Evolutionary conservation across 176 grass and related monocot genomes (phyloP).

Genomic region (barley (Hordeum vulgare)): DNA sequence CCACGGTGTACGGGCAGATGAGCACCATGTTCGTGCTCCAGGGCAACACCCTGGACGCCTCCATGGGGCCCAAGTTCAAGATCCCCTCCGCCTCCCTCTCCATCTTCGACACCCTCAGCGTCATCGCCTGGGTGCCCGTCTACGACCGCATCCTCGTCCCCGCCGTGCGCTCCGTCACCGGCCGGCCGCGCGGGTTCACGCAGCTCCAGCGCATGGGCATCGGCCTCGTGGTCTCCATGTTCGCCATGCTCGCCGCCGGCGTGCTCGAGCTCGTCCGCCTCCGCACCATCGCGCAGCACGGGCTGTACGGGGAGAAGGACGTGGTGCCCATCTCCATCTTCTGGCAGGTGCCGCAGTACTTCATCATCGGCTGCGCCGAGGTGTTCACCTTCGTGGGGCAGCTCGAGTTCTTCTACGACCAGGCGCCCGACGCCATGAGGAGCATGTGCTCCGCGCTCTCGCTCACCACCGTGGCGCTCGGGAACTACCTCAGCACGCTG

Average conservation of each 20-base stretch:
- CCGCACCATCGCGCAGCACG: slow-evolving; percentile 13
- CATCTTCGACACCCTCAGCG: slow-evolving; percentile 83
- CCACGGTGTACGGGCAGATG: too few species aligned
- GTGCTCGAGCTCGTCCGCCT: slow-evolving; percentile 57
- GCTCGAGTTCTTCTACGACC: slow-evolving; percentile 93
- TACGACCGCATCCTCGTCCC: slow-evolving; percentile 72
- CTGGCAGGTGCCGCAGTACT: slow-evolving; percentile 89
- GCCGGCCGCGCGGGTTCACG: slow-evolving; percentile 52
- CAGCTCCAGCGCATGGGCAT: slow-evolving; percentile 97
- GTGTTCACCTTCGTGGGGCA: slow-evolving; percentile 71
- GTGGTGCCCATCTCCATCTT: slow-evolving; percentile 68
- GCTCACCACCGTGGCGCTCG: slow-evolving; percentile 9
- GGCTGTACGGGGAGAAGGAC: slow-evolving; percentile 37
- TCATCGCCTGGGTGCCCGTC: slow-evolving; percentile 71
- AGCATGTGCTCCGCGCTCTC: neutral
- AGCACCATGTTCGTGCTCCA: too few species aligned
- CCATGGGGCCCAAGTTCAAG: slow-evolving; percentile 42
- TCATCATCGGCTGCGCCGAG: slow-evolving; percentile 69
- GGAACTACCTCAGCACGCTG: slow-evolving; percentile 15
- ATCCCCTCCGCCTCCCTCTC: slow-evolving; percentile 60
- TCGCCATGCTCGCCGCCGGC: slow-evolving; percentile 66
- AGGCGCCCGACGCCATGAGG: slow-evolving; percentile 6
- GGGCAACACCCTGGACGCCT: neutral
- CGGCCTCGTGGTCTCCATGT: slow-evolving; percentile 71
- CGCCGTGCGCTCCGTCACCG: slow-evolving; percentile 35